A percentile compares a stretch with the other conserved stretches of the same genome.
phyloP scores from a whole-genome alignment of 768 basidiomycete genomes.

The Tulasnella sp. region DNA sequence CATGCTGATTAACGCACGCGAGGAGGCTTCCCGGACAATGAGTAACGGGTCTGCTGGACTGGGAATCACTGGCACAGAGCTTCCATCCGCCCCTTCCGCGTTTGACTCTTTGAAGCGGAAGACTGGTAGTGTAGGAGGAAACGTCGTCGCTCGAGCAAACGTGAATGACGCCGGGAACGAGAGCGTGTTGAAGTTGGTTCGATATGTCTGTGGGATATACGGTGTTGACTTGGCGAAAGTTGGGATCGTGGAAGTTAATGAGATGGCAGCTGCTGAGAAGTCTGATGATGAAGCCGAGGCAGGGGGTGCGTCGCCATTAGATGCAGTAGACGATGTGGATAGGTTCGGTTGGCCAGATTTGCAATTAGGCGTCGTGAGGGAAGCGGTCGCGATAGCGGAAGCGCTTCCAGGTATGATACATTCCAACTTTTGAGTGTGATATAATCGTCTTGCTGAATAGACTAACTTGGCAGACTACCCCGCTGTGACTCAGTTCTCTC shows the following conservation, averaged over 20 bases:
- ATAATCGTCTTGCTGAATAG: too few relatives aligned
- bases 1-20: conserved; percentile 72
- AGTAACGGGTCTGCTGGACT: conserved; percentile 30
- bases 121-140: conserved; percentile 26
- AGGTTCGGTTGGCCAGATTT: conserved; percentile 86
- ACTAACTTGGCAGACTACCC: conserved; percentile 49
- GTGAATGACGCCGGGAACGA: conserved; percentile 73
- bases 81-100: conserved; percentile 22
- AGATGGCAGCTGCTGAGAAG: conserved; percentile 11
- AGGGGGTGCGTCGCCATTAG: conserved; percentile 12
- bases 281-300: conserved; percentile 21
- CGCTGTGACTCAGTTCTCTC: conserved; percentile 75
- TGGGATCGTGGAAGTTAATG: conserved; percentile 30
- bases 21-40: conserved; percentile 39
- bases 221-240: conserved; percentile 75
- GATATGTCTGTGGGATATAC: conserved; percentile 62
- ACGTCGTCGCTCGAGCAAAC: conserved; percentile 57
- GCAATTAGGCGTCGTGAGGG: conserved; percentile 85
- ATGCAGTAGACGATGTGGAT: conserved; percentile 35
- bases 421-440: too few relatives aligned
- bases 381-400: conserved; percentile 85
- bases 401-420: conserved; percentile 70
- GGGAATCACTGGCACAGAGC: conserved; percentile 37
- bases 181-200: conserved; percentile 64
- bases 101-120: neutral